Evolutionary conservation across 306 rosid species (phyloP).

Genomic region (Senna siamea): DNA sequence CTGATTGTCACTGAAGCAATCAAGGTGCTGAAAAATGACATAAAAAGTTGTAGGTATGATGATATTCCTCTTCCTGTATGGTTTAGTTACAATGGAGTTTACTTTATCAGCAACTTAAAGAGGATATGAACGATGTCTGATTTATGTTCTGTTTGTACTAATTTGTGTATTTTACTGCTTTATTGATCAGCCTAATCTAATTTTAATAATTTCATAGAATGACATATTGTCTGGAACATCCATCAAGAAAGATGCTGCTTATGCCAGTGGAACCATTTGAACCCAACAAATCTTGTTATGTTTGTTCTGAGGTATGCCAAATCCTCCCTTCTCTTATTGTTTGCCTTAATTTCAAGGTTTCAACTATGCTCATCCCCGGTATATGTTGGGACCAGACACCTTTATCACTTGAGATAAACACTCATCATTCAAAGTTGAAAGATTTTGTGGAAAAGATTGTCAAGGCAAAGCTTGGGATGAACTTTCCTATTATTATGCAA

Average conservation of each 20-base stretch:
- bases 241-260: constrained; percentile 81
- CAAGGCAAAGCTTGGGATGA: constrained; percentile 91
- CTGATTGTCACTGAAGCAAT: constrained; percentile 97
- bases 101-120: constrained; percentile 14
- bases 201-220: constrained; percentile 56
- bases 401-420: constrained; percentile 80
- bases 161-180: constrained; percentile 1
- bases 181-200: constrained; percentile 13
- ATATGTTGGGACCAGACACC: constrained; percentile 69
- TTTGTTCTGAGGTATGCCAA: constrained; percentile 84
- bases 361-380: constrained; percentile 17
- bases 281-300: constrained; percentile 91
- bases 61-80: constrained; percentile 30
- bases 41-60: constrained; percentile 70
- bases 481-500: constrained; percentile 80
- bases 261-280: constrained; percentile 99
- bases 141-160: constrained; percentile 7
- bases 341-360: constrained; percentile 16
- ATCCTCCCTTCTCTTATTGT: constrained; percentile 7
- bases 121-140: background rate
- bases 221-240: constrained; percentile 96
- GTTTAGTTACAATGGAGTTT: constrained; percentile 6
- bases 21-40: constrained; percentile 85
- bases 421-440: constrained; percentile 71
- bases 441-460: constrained; percentile 89